phyloP scores from a whole-genome alignment of 176 grass and related monocot genomes.

The Musa troglodytarum region DNA sequence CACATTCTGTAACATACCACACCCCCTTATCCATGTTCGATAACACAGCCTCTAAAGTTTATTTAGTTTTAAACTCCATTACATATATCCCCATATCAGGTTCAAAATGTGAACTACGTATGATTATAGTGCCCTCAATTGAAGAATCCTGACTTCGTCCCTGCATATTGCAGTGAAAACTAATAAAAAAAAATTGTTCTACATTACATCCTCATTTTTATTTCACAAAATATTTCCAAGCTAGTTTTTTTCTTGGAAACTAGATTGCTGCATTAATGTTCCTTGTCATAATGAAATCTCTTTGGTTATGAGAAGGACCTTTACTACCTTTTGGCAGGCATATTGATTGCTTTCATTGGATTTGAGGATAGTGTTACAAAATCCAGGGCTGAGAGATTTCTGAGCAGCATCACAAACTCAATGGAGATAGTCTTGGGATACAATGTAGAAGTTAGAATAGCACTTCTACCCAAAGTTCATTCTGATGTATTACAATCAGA shows the following conservation, averaged over 20 bases:
- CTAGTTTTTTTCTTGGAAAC: not conserved
- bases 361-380: conserved; percentile 57
- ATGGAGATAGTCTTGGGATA: conserved; percentile 51
- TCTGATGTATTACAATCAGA: conserved; percentile 11
- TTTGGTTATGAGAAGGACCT: conserved; percentile 4
- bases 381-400: conserved; percentile 60
- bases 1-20: too few relatives aligned
- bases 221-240: not conserved
- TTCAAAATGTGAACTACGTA: too few relatives aligned
- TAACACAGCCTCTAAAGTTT: too few relatives aligned
- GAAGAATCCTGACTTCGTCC: too few relatives aligned
- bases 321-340: conserved; percentile 33
- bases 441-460: conserved; percentile 59
- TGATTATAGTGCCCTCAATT: too few relatives aligned
- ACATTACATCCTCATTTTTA: not conserved
- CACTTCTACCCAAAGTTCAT: conserved; percentile 28
- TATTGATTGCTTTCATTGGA: conserved; percentile 43
- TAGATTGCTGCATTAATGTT: conserved; percentile 10
- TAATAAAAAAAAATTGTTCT: not conserved
- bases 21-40: too few relatives aligned
- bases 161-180: too few relatives aligned
- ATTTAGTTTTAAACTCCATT: too few relatives aligned
- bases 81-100: too few relatives aligned
- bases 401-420: conserved; percentile 83
- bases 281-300: not conserved